Conservation (phyloP, 164 flowering plant species). For the Kingdonia uniflora region DNA sequence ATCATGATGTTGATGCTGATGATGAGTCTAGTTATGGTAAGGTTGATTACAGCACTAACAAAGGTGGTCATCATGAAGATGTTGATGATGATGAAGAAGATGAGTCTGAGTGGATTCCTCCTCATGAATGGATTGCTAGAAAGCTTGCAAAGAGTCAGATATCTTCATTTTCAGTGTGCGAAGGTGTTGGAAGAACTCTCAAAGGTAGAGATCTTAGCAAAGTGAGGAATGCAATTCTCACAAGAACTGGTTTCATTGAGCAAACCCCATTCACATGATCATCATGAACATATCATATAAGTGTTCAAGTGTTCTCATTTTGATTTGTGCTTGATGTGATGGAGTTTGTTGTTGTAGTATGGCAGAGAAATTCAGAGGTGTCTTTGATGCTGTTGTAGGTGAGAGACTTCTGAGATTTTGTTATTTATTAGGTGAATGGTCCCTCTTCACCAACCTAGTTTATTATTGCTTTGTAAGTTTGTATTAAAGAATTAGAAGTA, state of each 20-base stretch:
- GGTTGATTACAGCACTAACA: background rate
- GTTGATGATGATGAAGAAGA: background rate
- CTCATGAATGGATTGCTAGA: slow-evolving; percentile 75
- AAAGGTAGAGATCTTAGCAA: slow-evolving; percentile 91
- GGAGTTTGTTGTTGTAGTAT: background rate
- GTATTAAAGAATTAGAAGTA: too few species aligned
- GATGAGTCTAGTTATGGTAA: background rate
- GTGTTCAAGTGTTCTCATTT: too few species aligned
- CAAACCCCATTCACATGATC: too few species aligned
- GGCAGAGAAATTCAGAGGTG: background rate
- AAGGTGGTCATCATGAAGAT: slow-evolving; percentile 1
- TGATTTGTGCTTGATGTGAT: too few species aligned
- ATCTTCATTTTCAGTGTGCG: slow-evolving; percentile 72
- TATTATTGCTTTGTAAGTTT: too few species aligned
- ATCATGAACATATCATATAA: too few species aligned
- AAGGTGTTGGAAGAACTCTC: slow-evolving; percentile 81
- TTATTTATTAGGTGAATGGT: too few species aligned
- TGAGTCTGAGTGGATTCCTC: slow-evolving; percentile 37
- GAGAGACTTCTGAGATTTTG: too few species aligned
- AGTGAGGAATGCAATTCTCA: slow-evolving; percentile 69
- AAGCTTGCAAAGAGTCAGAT: slow-evolving; percentile 58
- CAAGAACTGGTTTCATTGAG: slow-evolving; percentile 65
- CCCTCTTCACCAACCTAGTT: too few species aligned
- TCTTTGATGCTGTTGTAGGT: background rate
- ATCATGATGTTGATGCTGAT: slow-evolving; percentile 10